Evolutionary conservation across 208 protist genomes (phyloP).

Genomic region (Zelonia costaricensis): DNA sequence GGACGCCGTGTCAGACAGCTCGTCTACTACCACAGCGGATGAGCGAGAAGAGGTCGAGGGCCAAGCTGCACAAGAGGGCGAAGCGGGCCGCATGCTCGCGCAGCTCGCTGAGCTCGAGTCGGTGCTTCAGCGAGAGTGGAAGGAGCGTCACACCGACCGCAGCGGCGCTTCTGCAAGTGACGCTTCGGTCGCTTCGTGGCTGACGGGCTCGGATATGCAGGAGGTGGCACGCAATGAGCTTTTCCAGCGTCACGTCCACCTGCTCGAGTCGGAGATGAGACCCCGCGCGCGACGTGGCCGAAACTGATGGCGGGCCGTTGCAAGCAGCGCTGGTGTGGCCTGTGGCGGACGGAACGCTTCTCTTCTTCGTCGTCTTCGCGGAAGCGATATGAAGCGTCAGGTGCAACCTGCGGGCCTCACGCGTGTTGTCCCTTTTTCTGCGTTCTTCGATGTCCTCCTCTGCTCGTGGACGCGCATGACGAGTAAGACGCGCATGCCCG

Average conservation of each 20-base stretch:
- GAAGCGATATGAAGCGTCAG: no score
- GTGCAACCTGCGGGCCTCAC: no score
- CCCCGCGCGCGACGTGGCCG: no score
- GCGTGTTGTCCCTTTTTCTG: no score
- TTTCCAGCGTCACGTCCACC: conserved; percentile 40
- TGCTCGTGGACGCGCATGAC: no score
- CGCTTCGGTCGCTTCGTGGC: conserved; percentile 1
- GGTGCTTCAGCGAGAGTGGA: conserved; percentile 4
- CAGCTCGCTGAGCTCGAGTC: conserved; percentile 20
- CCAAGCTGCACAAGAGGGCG: not conserved
- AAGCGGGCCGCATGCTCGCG: not conserved
- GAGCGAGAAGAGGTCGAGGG: not conserved
- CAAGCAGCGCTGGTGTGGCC: no score
- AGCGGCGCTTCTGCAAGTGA: no score
- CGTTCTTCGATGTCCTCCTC: no score
- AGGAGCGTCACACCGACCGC: not conserved
- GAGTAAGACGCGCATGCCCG: no score
- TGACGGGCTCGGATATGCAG: conserved; percentile 23
- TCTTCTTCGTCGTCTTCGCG: no score
- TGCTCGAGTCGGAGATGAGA: conserved; percentile 30
- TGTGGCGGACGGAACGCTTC: no score
- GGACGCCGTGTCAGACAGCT: not conserved
- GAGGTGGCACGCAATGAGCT: conserved; percentile 35
- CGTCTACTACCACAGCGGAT: not conserved
- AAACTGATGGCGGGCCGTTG: no score